Conservation (phyloP, 1,284 basidiomycete species). For the Ustilago shanxiensis region DNA sequence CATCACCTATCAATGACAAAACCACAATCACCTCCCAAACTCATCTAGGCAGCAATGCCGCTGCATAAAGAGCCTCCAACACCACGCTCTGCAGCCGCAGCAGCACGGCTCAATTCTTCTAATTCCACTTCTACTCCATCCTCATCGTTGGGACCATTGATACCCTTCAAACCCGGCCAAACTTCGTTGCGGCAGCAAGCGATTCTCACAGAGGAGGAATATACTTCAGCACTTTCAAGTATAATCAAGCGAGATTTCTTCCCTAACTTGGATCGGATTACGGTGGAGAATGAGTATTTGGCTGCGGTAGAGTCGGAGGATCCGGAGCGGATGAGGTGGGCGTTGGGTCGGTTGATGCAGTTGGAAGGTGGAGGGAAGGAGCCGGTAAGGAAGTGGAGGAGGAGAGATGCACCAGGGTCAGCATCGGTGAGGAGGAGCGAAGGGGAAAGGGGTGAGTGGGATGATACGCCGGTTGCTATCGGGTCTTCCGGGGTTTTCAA, state of each 20-base stretch:
- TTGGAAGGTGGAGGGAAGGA: constrained; percentile 28
- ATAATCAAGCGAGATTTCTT: constrained; percentile 99
- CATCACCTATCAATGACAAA: neutral
- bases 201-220: constrained; percentile 82
- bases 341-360: constrained; percentile 41
- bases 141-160: constrained; percentile 28
- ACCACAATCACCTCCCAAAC: neutral
- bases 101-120: constrained; percentile 9
- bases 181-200: constrained; percentile 57
- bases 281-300: constrained; percentile 66
- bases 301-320: constrained; percentile 58
- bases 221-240: constrained; percentile 87
- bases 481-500: constrained; percentile 13
- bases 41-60: constrained; percentile 20
- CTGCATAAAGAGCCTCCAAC: constrained; percentile 50
- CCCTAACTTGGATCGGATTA: constrained; percentile 72
- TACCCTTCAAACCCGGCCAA: constrained; percentile 49
- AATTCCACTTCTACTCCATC: constrained; percentile 21
- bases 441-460: constrained; percentile 26
- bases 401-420: neutral
- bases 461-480: constrained; percentile 34
- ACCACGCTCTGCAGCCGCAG: constrained; percentile 38
- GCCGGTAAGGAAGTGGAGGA: neutral
- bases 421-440: too few species aligned
- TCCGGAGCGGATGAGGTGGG: constrained; percentile 24